A percentile compares a stretch with the other conserved stretches of the same genome.
Conservation (phyloP, 2,329 filamentous ascomycete species). For the Fusarium sambucinum region DNA sequence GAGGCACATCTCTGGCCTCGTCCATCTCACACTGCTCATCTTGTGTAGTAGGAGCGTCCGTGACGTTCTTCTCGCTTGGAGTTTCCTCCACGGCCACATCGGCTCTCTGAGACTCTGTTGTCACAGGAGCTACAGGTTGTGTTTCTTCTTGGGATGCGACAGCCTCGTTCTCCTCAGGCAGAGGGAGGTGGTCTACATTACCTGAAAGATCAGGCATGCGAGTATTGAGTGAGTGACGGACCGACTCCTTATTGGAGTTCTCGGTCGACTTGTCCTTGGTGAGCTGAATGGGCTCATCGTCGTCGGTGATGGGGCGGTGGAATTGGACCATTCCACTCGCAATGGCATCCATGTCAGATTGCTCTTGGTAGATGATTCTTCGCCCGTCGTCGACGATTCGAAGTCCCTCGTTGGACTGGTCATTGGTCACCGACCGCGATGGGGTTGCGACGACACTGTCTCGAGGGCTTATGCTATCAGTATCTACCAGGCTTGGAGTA, state of each 20-base stretch:
- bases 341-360: constrained; percentile 44
- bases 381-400: constrained; percentile 47
- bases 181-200: neutral
- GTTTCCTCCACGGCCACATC: neutral
- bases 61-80: neutral
- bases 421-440: constrained; percentile 38
- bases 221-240: constrained; percentile 35
- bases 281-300: constrained; percentile 44
- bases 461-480: constrained; percentile 49
- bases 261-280: constrained; percentile 35
- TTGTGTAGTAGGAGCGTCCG: constrained; percentile 3
- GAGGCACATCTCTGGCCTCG: constrained; percentile 21
- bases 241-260: constrained; percentile 15
- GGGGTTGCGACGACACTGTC: constrained; percentile 47
- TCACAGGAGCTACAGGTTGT: constrained; percentile 2
- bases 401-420: constrained; percentile 48
- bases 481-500: constrained; percentile 49
- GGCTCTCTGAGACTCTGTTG: constrained; percentile 9
- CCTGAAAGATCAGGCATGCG: constrained; percentile 40
- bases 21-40: constrained; percentile 34
- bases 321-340: constrained; percentile 42
- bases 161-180: neutral
- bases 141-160: constrained; percentile 1
- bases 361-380: constrained; percentile 47
- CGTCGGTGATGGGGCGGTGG: constrained; percentile 39